Base-by-base conservation (phyloP, 1,284 basidiomycete species). In the Ganoderma sinense region DNA sequence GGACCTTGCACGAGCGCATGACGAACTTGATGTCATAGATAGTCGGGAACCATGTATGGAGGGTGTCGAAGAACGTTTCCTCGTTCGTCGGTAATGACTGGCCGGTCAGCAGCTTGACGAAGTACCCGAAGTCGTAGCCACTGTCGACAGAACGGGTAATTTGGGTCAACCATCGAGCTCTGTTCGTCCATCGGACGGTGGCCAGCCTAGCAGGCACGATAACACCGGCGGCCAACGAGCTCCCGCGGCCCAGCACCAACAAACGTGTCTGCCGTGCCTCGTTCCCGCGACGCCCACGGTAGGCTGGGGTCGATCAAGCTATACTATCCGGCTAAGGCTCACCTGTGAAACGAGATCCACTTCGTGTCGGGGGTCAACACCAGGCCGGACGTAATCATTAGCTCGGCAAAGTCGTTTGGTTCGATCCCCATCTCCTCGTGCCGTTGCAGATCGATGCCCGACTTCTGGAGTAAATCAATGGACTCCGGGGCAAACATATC, bases 261-360 rank as follows among this genome's bases (percentile, higher is more conserved):
- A 48, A 41, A 41, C 64, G 31, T 41, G 55, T 36, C 56, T 55
- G 45, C 61, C 51, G 29, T 23, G 64, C 66, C 59, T 67, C 68
- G 62, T 48, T 69, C 65, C 64, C 68, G 70, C 71, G 66, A 72
- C 64, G 71, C 69, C 65, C 69, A 61, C 58, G 53, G 67, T 72
- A 67, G 65, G 69, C 65, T 61, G 62, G 62, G 62, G 43, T 69
- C 53, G 56, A 67, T 64, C 60, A 65, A 73, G 56, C 55, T 59
- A 55, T 41, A 29, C 23, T 23, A 20, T 61, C 36, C 59, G 59
- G 67, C 67, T 68, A 68, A 68, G n/a, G 83, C 93, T 79, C 78
- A 96, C 96, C 95, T 97, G 81, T 99, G 98, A 82, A 99, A 99
- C 26, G 96, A 97, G 78, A 99, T 93, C 98, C 98, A 99, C 82